These are phyloP conservation scores for Taiozyma sp. DNA, from an alignment of 1,139 yeast genomes.

Conservation along the genomic window DNA sequence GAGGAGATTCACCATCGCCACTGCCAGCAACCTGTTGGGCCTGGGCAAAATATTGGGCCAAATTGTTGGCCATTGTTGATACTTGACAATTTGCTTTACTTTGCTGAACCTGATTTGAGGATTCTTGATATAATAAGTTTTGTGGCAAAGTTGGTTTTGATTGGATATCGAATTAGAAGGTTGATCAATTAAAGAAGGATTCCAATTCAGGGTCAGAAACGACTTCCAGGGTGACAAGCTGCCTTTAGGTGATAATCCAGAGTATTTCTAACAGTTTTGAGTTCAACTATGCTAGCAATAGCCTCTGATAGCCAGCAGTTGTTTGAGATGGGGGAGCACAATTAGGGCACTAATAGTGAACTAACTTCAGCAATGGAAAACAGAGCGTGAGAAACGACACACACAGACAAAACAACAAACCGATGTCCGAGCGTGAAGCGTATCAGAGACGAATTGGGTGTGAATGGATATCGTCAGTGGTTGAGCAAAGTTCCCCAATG, in stretches of 20 bases:
- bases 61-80: slow-evolving; percentile 9
- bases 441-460: neutral
- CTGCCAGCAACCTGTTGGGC: slow-evolving; percentile 2
- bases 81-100: neutral
- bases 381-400: neutral
- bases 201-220: neutral
- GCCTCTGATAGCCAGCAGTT: neutral
- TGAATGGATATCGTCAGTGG: neutral
- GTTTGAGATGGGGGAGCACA: neutral
- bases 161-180: neutral
- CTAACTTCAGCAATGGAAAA: neutral
- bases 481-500: neutral
- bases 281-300: neutral
- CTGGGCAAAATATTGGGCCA: slow-evolving; percentile 21
- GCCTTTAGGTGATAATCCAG: neutral
- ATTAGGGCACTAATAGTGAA: neutral
- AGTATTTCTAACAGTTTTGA: neutral
- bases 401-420: neutral
- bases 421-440: neutral
- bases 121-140: neutral
- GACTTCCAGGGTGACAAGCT: neutral
- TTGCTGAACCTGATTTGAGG: neutral
- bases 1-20: neutral
- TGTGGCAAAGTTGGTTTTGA: neutral
- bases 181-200: neutral